These are phyloP conservation scores for Coemansia sp. DNA, from an alignment of 192 early-diverging fungal genomes.

Conservation along the genomic window DNA sequence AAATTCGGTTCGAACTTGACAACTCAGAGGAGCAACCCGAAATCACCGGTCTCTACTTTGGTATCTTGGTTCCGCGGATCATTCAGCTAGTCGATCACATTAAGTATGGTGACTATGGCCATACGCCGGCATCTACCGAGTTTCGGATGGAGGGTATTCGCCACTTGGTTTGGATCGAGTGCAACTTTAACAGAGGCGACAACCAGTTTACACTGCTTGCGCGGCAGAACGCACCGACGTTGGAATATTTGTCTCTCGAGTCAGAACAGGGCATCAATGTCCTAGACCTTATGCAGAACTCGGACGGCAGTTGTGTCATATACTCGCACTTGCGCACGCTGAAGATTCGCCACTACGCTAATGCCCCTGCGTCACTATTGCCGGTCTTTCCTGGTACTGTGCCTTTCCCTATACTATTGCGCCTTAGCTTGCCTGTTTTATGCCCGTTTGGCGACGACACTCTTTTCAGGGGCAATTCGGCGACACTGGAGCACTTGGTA, in stretches of 20 bases:
- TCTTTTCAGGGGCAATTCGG: conserved; percentile 10
- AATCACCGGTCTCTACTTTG: neutral
- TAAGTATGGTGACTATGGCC: neutral
- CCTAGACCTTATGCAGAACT: neutral
- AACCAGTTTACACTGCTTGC: neutral
- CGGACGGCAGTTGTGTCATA: neutral
- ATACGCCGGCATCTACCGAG: neutral
- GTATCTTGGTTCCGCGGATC: neutral
- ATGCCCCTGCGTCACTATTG: too few species aligned
- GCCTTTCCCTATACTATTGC: conserved; percentile 2
- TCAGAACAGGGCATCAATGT: neutral
- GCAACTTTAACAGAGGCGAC: neutral
- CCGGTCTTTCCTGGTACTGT: neutral
- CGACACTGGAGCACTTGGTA: neutral
- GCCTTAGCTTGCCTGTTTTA: neutral
- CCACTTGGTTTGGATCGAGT: neutral
- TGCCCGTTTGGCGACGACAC: conserved; percentile 17
- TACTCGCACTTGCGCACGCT: conserved; percentile 11
- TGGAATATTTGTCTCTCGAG: neutral
- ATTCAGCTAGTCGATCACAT: neutral
- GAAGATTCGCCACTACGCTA: neutral
- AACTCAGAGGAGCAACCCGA: neutral
- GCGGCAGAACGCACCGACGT: neutral
- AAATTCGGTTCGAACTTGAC: neutral
- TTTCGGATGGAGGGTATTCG: neutral